Conservation (phyloP, 2,329 filamentous ascomycete species). For the Pyricularia grisea region DNA sequence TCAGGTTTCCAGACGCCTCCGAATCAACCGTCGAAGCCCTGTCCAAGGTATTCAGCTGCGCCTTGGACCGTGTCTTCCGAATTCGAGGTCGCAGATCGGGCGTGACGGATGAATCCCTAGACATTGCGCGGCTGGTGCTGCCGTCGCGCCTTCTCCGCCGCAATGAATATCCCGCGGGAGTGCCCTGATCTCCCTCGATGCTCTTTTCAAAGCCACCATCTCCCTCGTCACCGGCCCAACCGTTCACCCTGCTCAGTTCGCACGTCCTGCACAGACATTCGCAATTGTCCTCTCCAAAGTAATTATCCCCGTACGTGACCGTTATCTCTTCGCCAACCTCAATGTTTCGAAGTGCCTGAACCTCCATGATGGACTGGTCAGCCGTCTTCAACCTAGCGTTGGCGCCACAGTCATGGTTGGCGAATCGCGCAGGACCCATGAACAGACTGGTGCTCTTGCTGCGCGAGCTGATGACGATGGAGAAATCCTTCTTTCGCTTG, state of each 20-base stretch:
- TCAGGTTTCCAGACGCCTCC: slow-evolving; percentile 13
- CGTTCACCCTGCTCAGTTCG: slow-evolving; percentile 65
- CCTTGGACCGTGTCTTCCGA: slow-evolving; percentile 24
- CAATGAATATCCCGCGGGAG: slow-evolving; percentile 42
- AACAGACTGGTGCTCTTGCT: slow-evolving; percentile 89
- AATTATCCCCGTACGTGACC: slow-evolving; percentile 89
- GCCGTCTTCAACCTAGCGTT: slow-evolving; percentile 83
- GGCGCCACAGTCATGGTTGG: slow-evolving; percentile 92
- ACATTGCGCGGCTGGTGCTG: slow-evolving; percentile 30
- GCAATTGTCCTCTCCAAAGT: slow-evolving; percentile 91
- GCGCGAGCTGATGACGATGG: slow-evolving; percentile 87
- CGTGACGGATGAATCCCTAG: slow-evolving; percentile 47
- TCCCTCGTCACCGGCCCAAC: slow-evolving; percentile 55
- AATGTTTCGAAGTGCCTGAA: slow-evolving; percentile 76
- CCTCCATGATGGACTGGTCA: slow-evolving; percentile 80
- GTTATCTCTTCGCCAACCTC: slow-evolving; percentile 89
- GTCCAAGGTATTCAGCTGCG: background rate
- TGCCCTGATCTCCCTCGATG: slow-evolving; percentile 39
- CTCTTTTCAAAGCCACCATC: slow-evolving; percentile 37
- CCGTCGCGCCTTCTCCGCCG: slow-evolving; percentile 43
- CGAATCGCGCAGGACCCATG: slow-evolving; percentile 88
- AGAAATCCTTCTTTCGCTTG: slow-evolving; percentile 82
- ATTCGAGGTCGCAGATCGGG: slow-evolving; percentile 45
- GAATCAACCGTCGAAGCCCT: slow-evolving; percentile 25
- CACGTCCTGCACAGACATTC: slow-evolving; percentile 90